Conservation (phyloP, 192 early-diverging fungal species). For the Pecoramyces ruminantium region DNA sequence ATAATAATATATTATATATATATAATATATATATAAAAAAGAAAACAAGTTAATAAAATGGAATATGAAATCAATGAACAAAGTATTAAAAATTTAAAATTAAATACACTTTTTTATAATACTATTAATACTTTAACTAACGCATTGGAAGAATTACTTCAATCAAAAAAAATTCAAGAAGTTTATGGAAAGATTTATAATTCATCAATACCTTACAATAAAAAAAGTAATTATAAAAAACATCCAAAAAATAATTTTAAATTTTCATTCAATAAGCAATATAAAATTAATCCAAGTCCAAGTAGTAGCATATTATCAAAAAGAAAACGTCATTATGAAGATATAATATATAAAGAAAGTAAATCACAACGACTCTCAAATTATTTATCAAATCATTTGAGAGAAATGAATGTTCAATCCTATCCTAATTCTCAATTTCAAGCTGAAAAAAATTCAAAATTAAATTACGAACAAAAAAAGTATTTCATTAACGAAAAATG, state of each 20-base stretch:
- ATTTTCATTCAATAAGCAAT: neutral
- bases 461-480: neutral
- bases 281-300: neutral
- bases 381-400: neutral
- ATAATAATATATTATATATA: too few relatives aligned
- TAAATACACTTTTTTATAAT: neutral
- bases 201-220: neutral
- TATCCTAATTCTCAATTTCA: neutral
- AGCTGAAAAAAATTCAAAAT: neutral
- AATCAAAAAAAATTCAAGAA: neutral
- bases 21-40: too few relatives aligned
- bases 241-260: neutral
- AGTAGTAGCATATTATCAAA: neutral
- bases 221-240: neutral
- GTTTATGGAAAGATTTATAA: neutral
- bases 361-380: neutral
- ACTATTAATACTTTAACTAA: neutral
- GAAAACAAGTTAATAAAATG: neutral
- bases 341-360: neutral
- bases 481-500: neutral
- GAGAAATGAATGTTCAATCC: neutral
- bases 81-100: neutral
- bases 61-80: neutral
- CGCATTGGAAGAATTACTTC: neutral
- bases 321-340: neutral